These are phyloP conservation scores for Eimeria acervulina DNA, from an alignment of 169 alveolate species.

Conservation along the genomic window DNA sequence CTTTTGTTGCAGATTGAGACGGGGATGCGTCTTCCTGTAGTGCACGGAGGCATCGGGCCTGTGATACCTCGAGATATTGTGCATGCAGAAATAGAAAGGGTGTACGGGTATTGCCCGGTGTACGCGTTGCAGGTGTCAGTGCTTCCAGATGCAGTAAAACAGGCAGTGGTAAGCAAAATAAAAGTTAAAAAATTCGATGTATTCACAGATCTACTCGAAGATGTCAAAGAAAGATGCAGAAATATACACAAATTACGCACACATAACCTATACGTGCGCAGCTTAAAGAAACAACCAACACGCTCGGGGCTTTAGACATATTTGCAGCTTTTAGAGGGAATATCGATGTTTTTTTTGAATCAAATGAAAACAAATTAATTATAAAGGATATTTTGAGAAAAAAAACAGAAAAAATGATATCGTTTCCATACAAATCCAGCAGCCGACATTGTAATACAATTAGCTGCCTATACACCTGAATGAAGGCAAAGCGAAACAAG, in stretches of 20 bases:
- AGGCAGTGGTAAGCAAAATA: slow-evolving; percentile 89
- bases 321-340: too few relatives aligned
- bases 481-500: too few relatives aligned
- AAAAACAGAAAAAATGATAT: too few relatives aligned
- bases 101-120: slow-evolving; percentile 90
- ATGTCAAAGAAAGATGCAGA: slow-evolving; percentile 85
- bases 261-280: slow-evolving; percentile 75
- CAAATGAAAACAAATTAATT: background rate
- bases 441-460: too few relatives aligned
- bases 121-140: slow-evolving; percentile 92
- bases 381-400: background rate
- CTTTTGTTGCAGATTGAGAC: slow-evolving; percentile 74
- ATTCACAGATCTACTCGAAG: slow-evolving; percentile 91
- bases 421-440: too few relatives aligned
- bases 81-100: slow-evolving; percentile 93
- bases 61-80: slow-evolving; percentile 89
- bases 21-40: slow-evolving; percentile 90
- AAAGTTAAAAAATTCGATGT: slow-evolving; percentile 88
- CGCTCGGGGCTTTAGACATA: slow-evolving; percentile 48
- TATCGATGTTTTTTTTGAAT: background rate
- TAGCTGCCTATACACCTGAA: too few relatives aligned
- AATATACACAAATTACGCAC: slow-evolving; percentile 54
- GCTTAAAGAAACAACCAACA: slow-evolving; percentile 79
- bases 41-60: slow-evolving; percentile 94
- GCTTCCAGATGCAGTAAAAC: slow-evolving; percentile 90